Conservation (phyloP, 805 yeast genomes). For the Nakazawaea pomicola region DNA sequence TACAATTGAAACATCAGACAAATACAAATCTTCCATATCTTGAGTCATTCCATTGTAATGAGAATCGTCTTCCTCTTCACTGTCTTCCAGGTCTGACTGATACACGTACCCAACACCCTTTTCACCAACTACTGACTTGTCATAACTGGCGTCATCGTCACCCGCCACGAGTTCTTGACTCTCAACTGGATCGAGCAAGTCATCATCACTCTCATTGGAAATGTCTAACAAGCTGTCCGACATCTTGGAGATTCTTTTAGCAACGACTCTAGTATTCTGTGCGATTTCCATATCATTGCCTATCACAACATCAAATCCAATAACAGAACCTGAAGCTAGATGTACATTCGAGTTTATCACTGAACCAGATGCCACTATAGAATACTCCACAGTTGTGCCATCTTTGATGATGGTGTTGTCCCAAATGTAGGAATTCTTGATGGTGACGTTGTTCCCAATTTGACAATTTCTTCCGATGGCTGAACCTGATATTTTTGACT, state of each 20-base stretch:
- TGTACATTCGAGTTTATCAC: constrained; percentile 45
- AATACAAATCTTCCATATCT: constrained; percentile 37
- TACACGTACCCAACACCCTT: constrained; percentile 48
- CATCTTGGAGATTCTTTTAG: constrained; percentile 33
- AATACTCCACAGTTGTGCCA: constrained; percentile 47
- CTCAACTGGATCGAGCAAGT: constrained; percentile 4
- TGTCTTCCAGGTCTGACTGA: constrained; percentile 29
- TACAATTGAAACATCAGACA: constrained; percentile 51
- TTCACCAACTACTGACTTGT: constrained; percentile 36
- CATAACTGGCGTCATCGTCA: constrained; percentile 14
- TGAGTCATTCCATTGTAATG: constrained; percentile 38
- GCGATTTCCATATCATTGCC: constrained; percentile 48
- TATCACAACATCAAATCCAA: constrained; percentile 71
- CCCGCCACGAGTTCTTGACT: not conserved
- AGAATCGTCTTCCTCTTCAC: constrained; percentile 32
- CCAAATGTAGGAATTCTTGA: constrained; percentile 82
- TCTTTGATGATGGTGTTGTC: constrained; percentile 74
- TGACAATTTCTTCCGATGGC: constrained; percentile 83
- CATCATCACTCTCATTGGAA: constrained; percentile 27
- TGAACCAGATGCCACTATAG: constrained; percentile 69
- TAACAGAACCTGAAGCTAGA: constrained; percentile 66
- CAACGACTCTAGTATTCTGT: constrained; percentile 47
- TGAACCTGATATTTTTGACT: constrained; percentile 58
- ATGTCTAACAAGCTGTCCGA: constrained; percentile 21
- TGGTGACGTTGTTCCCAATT: constrained; percentile 72